Evolutionary conservation across 192 early-diverging fungal species (phyloP).

Genomic region (Kickxella alabastrina): DNA sequence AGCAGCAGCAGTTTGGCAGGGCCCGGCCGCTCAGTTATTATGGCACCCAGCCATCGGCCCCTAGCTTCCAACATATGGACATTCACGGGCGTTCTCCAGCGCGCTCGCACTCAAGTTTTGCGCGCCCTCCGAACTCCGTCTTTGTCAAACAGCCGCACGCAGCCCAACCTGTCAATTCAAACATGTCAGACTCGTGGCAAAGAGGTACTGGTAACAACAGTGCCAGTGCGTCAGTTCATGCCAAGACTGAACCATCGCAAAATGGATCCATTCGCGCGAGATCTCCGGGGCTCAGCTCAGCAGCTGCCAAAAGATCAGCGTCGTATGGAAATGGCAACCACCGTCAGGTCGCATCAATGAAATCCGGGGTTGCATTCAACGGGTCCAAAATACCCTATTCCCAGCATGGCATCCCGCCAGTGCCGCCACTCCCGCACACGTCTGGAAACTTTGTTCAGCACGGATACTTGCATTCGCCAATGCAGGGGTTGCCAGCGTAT

Average conservation of each 20-base stretch:
- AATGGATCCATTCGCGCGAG: constrained; percentile 24
- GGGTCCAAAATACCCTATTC: not conserved
- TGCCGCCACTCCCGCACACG: constrained; percentile 32
- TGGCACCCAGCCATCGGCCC: not conserved
- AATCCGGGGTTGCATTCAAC: not conserved
- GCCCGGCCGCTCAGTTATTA: constrained; percentile 14
- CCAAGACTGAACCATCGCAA: constrained; percentile 28
- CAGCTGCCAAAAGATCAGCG: constrained; percentile 13
- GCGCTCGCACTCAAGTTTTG: constrained; percentile 7
- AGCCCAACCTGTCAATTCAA: constrained; percentile 12
- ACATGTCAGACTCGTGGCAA: constrained; percentile 46
- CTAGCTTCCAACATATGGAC: constrained; percentile 4
- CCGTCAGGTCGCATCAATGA: not conserved
- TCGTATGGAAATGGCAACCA: constrained; percentile 17
- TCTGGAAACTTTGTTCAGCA: not conserved
- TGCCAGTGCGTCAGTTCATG: constrained; percentile 17
- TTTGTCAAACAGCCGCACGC: constrained; percentile 19
- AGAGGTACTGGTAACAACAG: constrained; percentile 26
- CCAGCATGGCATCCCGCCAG: constrained; percentile 18
- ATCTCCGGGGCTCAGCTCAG: constrained; percentile 8
- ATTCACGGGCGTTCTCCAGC: not conserved
- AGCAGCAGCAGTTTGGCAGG: constrained; percentile 2
- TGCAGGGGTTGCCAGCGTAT: not conserved
- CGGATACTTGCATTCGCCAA: not conserved
- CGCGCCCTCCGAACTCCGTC: no score